Conservation (phyloP, 345 rosid species). For the Citrus glauca region DNA sequence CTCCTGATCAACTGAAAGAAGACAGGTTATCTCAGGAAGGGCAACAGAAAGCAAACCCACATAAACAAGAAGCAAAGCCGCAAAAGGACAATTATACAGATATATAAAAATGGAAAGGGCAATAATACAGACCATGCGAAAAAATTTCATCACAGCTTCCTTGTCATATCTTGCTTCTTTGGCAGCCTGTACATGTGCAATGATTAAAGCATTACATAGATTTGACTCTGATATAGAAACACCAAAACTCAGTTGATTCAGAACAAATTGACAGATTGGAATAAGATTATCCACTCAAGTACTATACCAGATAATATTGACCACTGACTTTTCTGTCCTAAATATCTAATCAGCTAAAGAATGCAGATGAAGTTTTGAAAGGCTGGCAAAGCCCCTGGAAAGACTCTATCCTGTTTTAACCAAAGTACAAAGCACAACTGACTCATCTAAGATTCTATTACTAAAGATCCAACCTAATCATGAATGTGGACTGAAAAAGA, state of each 20-base stretch:
- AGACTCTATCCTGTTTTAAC: background rate
- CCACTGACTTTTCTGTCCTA: background rate
- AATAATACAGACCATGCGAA: conserved; percentile 57
- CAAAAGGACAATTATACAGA: conserved; percentile 20
- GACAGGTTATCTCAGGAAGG: background rate
- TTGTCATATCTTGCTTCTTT: conserved; percentile 95
- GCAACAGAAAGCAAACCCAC: background rate
- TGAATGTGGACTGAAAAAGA: background rate
- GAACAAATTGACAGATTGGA: background rate
- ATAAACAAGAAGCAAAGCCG: background rate
- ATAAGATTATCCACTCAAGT: background rate
- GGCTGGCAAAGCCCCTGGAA: background rate
- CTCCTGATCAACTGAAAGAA: conserved; percentile 79
- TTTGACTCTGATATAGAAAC: background rate
- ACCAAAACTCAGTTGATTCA: background rate
- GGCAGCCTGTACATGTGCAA: conserved; percentile 65
- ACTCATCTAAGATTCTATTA: background rate
- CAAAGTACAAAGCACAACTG: background rate
- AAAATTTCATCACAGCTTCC: conserved; percentile 83
- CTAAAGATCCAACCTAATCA: background rate
- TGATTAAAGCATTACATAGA: background rate
- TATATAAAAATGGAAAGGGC: background rate
- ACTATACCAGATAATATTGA: background rate
- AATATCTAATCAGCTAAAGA: background rate
- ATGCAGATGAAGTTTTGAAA: background rate